These are phyloP conservation scores for Ascochyta pisi DNA, from an alignment of 2,329 filamentous ascomycete genomes.

Conservation along the genomic window DNA sequence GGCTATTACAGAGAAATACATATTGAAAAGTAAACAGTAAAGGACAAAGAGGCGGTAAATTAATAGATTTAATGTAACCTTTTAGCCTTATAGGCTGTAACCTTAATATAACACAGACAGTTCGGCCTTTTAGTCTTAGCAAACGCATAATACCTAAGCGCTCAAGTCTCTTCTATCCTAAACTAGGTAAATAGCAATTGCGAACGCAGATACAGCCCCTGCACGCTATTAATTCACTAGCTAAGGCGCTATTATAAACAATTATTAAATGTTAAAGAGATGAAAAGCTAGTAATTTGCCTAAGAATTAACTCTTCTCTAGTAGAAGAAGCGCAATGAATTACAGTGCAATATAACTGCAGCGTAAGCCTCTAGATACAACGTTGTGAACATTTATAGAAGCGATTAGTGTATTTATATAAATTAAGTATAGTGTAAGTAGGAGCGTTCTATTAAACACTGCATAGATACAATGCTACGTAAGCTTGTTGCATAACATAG, in stretches of 20 bases:
- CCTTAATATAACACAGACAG: neutral
- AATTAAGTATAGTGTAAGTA: neutral
- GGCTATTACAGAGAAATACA: neutral
- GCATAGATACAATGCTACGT: neutral
- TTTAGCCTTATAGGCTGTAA: neutral
- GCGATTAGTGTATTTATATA: too few relatives aligned
- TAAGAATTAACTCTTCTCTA: neutral
- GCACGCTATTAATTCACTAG: too few relatives aligned
- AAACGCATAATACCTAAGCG: too few relatives aligned
- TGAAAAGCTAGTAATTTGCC: neutral
- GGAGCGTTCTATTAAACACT: neutral
- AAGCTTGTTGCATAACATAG: neutral
- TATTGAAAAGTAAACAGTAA: neutral
- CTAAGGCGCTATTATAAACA: too few relatives aligned
- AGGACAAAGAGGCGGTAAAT: neutral
- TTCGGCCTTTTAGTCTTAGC: neutral
- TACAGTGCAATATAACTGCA: neutral
- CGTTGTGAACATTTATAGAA: too few relatives aligned
- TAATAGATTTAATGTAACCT: neutral
- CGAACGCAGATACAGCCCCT: too few relatives aligned
- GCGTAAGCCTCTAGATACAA: too few relatives aligned
- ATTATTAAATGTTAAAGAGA: neutral
- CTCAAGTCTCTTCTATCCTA: too few relatives aligned
- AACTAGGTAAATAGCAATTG: too few relatives aligned
- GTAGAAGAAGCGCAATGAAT: neutral